Evolutionary conservation across 2,329 filamentous ascomycete species (phyloP).

Genomic region (Tothia fuscella): DNA sequence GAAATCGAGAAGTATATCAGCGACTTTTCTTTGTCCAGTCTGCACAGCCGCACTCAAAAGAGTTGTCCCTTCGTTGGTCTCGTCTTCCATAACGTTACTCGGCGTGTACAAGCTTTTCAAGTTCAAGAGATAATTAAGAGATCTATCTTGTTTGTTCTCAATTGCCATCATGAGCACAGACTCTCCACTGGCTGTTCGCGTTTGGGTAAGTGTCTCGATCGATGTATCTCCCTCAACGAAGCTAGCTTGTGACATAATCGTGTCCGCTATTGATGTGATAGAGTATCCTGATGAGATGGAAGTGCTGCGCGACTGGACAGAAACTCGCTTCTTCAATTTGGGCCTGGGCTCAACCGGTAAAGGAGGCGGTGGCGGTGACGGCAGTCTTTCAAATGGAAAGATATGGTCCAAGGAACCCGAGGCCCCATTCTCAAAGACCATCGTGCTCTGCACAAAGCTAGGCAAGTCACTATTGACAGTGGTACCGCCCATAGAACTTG

Average conservation of each 20-base stretch:
- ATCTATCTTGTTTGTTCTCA: constrained; percentile 51
- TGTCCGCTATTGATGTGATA: constrained; percentile 66
- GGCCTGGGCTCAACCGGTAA: constrained; percentile 37
- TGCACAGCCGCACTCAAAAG: constrained; percentile 85
- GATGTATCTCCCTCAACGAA: constrained; percentile 78
- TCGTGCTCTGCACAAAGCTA: neutral
- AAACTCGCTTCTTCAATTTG: constrained; percentile 61
- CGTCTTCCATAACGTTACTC: constrained; percentile 63
- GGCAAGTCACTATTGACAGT: constrained; percentile 19
- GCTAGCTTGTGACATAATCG: constrained; percentile 60
- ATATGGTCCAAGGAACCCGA: constrained; percentile 58
- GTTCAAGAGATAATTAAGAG: constrained; percentile 68
- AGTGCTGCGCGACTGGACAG: constrained; percentile 79
- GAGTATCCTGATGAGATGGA: constrained; percentile 80
- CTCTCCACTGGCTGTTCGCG: constrained; percentile 59
- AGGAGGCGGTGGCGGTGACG: constrained; percentile 34
- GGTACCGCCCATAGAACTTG: constrained; percentile 13
- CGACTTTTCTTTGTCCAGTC: constrained; percentile 60
- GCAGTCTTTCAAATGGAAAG: constrained; percentile 71
- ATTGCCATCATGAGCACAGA: constrained; percentile 55
- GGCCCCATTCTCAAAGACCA: constrained; percentile 15
- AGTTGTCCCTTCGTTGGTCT: constrained; percentile 81
- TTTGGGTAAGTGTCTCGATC: constrained; percentile 63
- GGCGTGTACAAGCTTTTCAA: constrained; percentile 65
- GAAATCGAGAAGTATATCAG: constrained; percentile 63